These are phyloP conservation scores for Plenodomus tracheiphilus DNA, from an alignment of 2,329 filamentous ascomycete genomes.

Conservation along the genomic window DNA sequence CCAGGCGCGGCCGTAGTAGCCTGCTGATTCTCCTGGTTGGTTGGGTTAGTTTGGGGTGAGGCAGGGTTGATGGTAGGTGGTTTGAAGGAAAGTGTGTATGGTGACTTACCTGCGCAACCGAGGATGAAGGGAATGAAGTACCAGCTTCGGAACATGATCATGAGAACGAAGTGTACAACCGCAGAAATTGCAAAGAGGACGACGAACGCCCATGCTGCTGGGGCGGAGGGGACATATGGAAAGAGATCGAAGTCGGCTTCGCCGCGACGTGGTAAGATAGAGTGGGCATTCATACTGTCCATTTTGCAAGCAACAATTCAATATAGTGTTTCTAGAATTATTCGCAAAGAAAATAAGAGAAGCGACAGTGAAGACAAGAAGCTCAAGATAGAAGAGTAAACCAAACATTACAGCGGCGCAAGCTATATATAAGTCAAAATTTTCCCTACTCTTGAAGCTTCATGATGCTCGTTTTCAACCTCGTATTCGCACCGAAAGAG, in stretches of 20 bases:
- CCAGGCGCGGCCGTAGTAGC: conserved; percentile 21
- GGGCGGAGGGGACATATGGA: conserved; percentile 17
- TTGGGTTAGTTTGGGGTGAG: not conserved
- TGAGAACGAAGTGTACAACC: conserved; percentile 8
- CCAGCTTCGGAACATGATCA: conserved; percentile 37
- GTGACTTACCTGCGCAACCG: conserved; percentile 54
- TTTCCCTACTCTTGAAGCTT: too few relatives aligned
- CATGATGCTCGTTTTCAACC: too few relatives aligned
- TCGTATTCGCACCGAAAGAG: too few relatives aligned
- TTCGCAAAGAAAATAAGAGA: too few relatives aligned
- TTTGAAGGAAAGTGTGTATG: not conserved
- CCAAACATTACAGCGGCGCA: too few relatives aligned
- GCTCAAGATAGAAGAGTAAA: too few relatives aligned
- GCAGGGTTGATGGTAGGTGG: too few relatives aligned
- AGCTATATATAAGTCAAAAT: too few relatives aligned
- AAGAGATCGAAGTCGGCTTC: conserved; percentile 20
- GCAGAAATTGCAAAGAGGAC: conserved; percentile 16
- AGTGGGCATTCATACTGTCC: not conserved
- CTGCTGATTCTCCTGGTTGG: conserved; percentile 19
- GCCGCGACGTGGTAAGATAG: conserved; percentile 2
- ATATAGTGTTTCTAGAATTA: too few relatives aligned
- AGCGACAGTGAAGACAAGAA: too few relatives aligned
- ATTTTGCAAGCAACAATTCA: too few relatives aligned
- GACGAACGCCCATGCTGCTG: conserved; percentile 16
- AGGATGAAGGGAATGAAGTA: conserved; percentile 57